phyloP scores from a whole-genome alignment of 2,329 filamentous ascomycete species.

The Cyphellophora attinorum region DNA sequence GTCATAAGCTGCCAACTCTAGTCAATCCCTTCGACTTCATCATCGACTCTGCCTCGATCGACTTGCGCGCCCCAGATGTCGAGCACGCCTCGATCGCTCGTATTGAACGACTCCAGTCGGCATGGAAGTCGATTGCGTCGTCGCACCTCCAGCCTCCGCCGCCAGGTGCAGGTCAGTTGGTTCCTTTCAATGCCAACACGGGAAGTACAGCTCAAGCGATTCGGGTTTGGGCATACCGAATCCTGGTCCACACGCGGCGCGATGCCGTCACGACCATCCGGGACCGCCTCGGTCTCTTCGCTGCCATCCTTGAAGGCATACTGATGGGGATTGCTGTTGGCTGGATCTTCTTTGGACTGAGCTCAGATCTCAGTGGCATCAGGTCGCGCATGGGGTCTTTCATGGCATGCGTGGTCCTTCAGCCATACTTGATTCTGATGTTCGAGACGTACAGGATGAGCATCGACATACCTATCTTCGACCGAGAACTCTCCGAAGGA shows the following conservation, averaged over 20 bases:
- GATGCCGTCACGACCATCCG: slow-evolving; percentile 63
- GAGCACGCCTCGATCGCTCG: slow-evolving; percentile 51
- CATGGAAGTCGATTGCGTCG: slow-evolving; percentile 39
- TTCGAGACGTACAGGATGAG: slow-evolving; percentile 70
- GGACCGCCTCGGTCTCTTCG: slow-evolving; percentile 67
- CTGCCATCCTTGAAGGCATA: slow-evolving; percentile 59
- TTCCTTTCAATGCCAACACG: slow-evolving; percentile 1
- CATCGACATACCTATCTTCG: slow-evolving; percentile 65
- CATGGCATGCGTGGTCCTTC: slow-evolving; percentile 61
- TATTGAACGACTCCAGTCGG: slow-evolving; percentile 50
- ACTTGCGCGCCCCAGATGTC: slow-evolving; percentile 58
- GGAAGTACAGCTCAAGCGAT: background rate
- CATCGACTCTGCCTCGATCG: slow-evolving; percentile 64
- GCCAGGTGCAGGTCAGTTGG: background rate
- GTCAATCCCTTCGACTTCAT: slow-evolving; percentile 71
- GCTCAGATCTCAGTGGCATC: slow-evolving; percentile 59
- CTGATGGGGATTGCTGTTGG: slow-evolving; percentile 63
- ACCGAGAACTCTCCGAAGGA: slow-evolving; percentile 64
- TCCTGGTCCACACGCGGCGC: slow-evolving; percentile 53
- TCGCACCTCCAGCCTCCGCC: background rate
- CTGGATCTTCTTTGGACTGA: slow-evolving; percentile 61
- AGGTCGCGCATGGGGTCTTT: slow-evolving; percentile 63
- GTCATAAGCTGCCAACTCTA: slow-evolving; percentile 56
- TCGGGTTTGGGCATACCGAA: slow-evolving; percentile 1
- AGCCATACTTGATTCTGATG: slow-evolving; percentile 66